Percentiles rank a stretch among this genome's conserved stretches.
These are phyloP conservation scores for Pseudozyma flocculosa DNA, from an alignment of 1,284 basidiomycete genomes.

Conservation along the genomic window DNA sequence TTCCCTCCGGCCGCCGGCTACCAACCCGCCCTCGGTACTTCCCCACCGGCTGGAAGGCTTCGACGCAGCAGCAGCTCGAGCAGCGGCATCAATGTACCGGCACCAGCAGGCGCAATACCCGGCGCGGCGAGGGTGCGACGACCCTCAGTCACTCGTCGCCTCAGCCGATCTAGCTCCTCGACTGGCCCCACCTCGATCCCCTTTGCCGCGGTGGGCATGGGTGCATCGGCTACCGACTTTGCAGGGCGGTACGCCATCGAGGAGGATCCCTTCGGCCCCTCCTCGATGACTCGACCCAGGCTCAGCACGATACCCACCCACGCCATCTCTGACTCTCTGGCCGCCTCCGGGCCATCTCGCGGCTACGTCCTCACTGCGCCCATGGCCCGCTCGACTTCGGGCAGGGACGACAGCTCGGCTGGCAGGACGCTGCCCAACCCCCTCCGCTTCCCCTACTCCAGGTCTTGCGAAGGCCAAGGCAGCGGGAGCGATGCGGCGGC, in stretches of 20 bases:
- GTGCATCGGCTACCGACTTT: neutral
- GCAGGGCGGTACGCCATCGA: slow-evolving; percentile 1
- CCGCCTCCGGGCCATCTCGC: neutral
- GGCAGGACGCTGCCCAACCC: neutral
- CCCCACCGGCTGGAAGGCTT: neutral
- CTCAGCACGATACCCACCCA: slow-evolving; percentile 24
- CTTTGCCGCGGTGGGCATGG: slow-evolving; percentile 14
- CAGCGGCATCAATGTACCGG: slow-evolving; percentile 8
- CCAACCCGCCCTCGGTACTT: too few species aligned
- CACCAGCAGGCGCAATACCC: slow-evolving; percentile 6
- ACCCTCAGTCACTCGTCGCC: slow-evolving; percentile 20
- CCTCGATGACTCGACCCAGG: slow-evolving; percentile 31
- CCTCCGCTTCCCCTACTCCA: neutral
- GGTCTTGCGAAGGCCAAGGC: neutral
- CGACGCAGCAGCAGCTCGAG: slow-evolving; percentile 10
- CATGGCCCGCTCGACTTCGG: neutral
- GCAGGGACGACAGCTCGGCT: neutral
- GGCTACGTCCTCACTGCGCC: too few species aligned
- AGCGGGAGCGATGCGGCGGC: neutral
- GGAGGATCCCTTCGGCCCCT: slow-evolving; percentile 34
- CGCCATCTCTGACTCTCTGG: slow-evolving; percentile 18
- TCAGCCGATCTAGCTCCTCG: slow-evolving; percentile 29
- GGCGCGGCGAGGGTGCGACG: slow-evolving; percentile 17
- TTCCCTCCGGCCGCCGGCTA: slow-evolving; percentile 28
- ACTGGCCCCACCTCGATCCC: slow-evolving; percentile 28